Evolutionary conservation across 306 rosid genomes (phyloP), one percentile per base, ranked within the genome.

Genomic region (Mimosa bimucronata): DNA sequence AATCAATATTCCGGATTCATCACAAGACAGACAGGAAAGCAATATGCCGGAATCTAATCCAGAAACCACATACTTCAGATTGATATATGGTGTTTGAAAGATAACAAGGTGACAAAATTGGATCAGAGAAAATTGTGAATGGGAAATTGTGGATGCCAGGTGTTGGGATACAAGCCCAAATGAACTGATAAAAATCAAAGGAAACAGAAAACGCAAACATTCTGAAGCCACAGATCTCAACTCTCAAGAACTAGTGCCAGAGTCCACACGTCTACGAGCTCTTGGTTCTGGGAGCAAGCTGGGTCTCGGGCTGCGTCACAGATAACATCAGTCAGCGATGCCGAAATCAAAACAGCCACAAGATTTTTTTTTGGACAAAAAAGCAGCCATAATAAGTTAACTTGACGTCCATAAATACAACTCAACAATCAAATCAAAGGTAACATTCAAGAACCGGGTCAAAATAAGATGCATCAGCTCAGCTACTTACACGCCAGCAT

Each of bases 301-400:
- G 91, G 34, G 87, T 45, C 72, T 86, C 91, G 0, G 90, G 83
- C 91, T 88, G 90, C 83, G 79, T 19, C 21, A 72, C n/a, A 16
- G 19, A 55, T 8, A 29, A 18, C 18, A 48, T 9, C 50, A 45
- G 9, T 45, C 18, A 45, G 38, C 5, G 38, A 34, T 34, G 5
- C 38, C 38, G 38, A 34, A 34, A 34, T 6, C 38, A 42, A 42
- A 18, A 6, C 61, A 53, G 61, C 61, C 61, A n/a, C 7, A 53
- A 53, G 38, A 34, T 34, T 34, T 34, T 34, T 34, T 34, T 34
- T 34, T 34, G 38, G 5, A 34, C 38, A 34, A 34, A 42, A 42
- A 42, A 18, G 6, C 61, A 53, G 65, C 65, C 65, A 10, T 26
- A 25, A 55, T 7, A 21, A n/a, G n/a, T n/a, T 8, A 34, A 37